These are phyloP conservation scores for Macrophomina phaseolina DNA, from an alignment of 2,329 filamentous ascomycete genomes.

Conservation along the genomic window DNA sequence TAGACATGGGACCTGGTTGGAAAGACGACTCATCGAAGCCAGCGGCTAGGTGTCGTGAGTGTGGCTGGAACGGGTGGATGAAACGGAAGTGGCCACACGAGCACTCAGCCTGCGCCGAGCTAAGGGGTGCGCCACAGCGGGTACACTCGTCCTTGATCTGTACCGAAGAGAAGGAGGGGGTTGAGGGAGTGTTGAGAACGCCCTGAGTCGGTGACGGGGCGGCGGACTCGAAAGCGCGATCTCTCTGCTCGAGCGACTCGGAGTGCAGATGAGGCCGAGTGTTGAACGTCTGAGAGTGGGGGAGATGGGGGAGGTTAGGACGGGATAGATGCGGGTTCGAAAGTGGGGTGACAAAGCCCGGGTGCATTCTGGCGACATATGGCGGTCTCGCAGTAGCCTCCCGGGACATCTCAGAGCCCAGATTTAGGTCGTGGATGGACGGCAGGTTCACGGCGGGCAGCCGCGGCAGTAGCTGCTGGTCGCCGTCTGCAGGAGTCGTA, in stretches of 20 bases:
- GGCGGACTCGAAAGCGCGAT: slow-evolving; percentile 1
- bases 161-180: slow-evolving; percentile 4
- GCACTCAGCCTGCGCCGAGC: slow-evolving; percentile 24
- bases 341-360: slow-evolving; percentile 9
- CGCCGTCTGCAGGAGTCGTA: slow-evolving; percentile 18
- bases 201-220: slow-evolving; percentile 12
- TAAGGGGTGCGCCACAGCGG: slow-evolving; percentile 21
- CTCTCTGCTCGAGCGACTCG: slow-evolving; percentile 21
- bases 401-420: slow-evolving; percentile 12
- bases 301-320: slow-evolving; percentile 4
- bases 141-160: slow-evolving; percentile 23
- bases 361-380: not conserved
- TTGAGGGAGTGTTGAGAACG: slow-evolving; percentile 6
- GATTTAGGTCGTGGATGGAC: slow-evolving; percentile 22
- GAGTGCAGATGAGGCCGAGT: slow-evolving; percentile 4
- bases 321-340: not conserved
- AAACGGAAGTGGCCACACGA: slow-evolving; percentile 15
- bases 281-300: not conserved
- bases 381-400: not conserved
- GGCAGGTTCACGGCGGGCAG: slow-evolving; percentile 18
- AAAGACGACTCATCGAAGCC: slow-evolving; percentile 14
- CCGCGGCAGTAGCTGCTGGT: slow-evolving; percentile 18
- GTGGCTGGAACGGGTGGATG: slow-evolving; percentile 24
- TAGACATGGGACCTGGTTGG: slow-evolving; percentile 17
- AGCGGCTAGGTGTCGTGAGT: slow-evolving; percentile 10